These are phyloP conservation scores for Dendrobium officinale DNA, from an alignment of 106 monocot species.

Conservation along the genomic window DNA sequence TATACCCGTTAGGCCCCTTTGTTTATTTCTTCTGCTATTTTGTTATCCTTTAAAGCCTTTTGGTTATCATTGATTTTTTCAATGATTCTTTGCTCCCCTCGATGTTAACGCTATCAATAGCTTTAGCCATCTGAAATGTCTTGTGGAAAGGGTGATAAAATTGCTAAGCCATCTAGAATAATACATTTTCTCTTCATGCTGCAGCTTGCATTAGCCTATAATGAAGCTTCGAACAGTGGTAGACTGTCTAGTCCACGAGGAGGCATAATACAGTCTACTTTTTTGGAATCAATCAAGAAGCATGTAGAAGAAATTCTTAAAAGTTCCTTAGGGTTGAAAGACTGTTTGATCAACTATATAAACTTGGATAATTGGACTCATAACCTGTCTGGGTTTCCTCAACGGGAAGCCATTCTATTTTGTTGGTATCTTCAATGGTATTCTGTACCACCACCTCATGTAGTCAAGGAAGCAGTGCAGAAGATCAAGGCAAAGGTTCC, in stretches of 20 bases:
- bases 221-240: conserved; percentile 57
- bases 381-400: conserved; percentile 7
- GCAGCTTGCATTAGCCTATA: conserved; percentile 86
- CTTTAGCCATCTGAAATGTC: background rate
- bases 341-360: conserved; percentile 39
- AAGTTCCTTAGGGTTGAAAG: conserved; percentile 19
- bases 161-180: too few species aligned
- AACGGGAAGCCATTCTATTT: conserved; percentile 37
- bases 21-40: too few species aligned
- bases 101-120: background rate
- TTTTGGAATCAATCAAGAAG: conserved; percentile 68
- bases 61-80: background rate
- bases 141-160: background rate
- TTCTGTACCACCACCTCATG: conserved; percentile 40
- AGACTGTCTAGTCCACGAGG: conserved; percentile 34
- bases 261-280: conserved; percentile 57
- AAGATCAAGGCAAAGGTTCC: conserved; percentile 35
- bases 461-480: conserved; percentile 35
- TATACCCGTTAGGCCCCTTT: too few species aligned
- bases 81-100: background rate
- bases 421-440: conserved; percentile 96
- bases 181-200: background rate
- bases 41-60: background rate
- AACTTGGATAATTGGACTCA: conserved; percentile 39
- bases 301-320: conserved; percentile 62